Evolutionary conservation across 352 stramenopile genomes (phyloP).

Genomic region (Globisporangium nodosum): DNA sequence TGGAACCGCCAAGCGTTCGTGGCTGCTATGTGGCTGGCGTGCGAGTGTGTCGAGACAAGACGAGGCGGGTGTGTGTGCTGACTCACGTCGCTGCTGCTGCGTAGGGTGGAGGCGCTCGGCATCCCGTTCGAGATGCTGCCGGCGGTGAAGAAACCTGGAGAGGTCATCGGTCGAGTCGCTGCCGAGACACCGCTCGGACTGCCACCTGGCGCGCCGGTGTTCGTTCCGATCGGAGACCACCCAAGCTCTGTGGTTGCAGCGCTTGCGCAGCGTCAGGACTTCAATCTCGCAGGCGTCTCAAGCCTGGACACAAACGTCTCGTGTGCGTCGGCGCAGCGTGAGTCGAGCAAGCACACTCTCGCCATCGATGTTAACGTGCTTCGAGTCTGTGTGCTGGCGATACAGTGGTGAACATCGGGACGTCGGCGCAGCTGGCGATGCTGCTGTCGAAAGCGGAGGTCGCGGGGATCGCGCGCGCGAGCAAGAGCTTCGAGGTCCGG

Average conservation of each 20-base stretch:
- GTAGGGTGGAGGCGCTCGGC: conserved; percentile 42
- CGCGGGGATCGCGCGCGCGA: conserved; percentile 13
- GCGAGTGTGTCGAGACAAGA: not conserved
- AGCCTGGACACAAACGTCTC: conserved; percentile 30
- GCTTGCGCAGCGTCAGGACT: conserved; percentile 30
- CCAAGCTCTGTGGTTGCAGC: conserved; percentile 65
- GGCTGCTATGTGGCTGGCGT: not conserved
- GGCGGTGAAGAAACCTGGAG: conserved; percentile 41
- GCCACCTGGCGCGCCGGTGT: conserved; percentile 29
- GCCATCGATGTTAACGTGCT: too few relatives aligned
- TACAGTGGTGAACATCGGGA: conserved; percentile 79
- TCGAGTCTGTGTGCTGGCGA: conserved; percentile 1
- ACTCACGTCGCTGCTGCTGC: not conserved
- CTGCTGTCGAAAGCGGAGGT: conserved; percentile 37
- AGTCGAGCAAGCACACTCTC: too few relatives aligned
- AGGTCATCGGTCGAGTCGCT: conserved; percentile 31
- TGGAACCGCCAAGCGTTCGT: conserved; percentile 46
- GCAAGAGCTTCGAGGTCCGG: conserved; percentile 62
- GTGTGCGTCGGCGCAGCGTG: conserved; percentile 20
- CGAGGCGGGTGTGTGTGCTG: not conserved
- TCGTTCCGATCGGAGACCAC: conserved; percentile 73
- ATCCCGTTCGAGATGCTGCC: conserved; percentile 65
- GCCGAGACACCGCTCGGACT: conserved; percentile 17
- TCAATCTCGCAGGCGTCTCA: not conserved
- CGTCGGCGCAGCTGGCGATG: conserved; percentile 74